A percentile compares a stretch with the other conserved stretches of the same genome.
Conservation (phyloP, 2,329 filamentous ascomycete genomes). For the Penicillium vulpinum region DNA sequence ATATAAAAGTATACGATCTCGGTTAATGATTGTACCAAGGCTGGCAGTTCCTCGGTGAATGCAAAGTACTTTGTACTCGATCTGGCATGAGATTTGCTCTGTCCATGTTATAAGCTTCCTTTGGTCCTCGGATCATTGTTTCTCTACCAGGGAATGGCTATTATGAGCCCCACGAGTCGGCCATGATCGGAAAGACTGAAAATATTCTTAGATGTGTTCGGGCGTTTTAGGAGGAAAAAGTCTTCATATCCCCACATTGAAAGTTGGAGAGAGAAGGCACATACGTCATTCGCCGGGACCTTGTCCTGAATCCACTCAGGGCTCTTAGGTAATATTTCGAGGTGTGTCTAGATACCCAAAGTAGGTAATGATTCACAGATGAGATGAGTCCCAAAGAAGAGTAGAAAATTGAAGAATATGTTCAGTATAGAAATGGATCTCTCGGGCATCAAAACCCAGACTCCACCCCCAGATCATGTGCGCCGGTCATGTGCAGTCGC, state of each 20-base stretch:
- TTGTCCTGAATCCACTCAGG: not conserved
- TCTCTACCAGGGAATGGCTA: constrained; percentile 3
- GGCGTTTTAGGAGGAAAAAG: constrained; percentile 25
- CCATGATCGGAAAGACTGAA: constrained; percentile 9
- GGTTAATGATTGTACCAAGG: not conserved
- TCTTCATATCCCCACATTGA: constrained; percentile 5
- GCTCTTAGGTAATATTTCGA: not conserved
- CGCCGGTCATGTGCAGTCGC: constrained; percentile 11
- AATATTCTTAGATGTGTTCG: constrained; percentile 10
- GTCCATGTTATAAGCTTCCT: not conserved
- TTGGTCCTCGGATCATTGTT: constrained; percentile 3
- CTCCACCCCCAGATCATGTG: constrained; percentile 20
- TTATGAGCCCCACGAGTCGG: constrained; percentile 20
- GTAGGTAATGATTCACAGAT: not conserved
- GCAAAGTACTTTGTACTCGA: not conserved
- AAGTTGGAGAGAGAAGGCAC: not conserved
- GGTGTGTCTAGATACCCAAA: not conserved
- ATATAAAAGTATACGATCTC: not conserved
- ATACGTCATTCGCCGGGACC: constrained; percentile 13
- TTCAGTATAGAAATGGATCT: not conserved
- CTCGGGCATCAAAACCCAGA: not conserved
- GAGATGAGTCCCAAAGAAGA: not conserved
- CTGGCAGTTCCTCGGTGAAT: not conserved
- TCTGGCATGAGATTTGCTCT: not conserved
- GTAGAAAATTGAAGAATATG: not conserved